Percentiles rank a stretch among this genome's conserved stretches.
phyloP scores from a whole-genome alignment of 2,329 filamentous ascomycete species.

The Aspergillus sclerotialis region DNA sequence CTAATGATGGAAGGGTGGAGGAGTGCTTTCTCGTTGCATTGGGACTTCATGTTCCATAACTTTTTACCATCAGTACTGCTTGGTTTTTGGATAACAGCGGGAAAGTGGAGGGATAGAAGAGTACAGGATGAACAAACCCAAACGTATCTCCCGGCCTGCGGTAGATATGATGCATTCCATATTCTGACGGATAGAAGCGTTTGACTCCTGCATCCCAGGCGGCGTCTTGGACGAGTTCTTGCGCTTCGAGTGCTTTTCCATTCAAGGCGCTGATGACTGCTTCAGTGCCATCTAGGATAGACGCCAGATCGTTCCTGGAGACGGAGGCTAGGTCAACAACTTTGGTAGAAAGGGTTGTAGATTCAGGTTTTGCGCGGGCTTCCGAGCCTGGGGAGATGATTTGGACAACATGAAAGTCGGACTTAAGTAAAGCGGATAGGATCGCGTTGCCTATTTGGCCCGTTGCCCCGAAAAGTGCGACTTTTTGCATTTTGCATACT shows the following conservation, averaged over 20 bases:
- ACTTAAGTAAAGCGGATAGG: constrained; percentile 2
- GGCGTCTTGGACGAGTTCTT: constrained; percentile 17
- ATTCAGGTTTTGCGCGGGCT: background rate
- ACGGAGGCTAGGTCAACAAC: constrained; percentile 8
- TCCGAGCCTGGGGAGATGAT: background rate
- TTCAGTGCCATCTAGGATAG: constrained; percentile 13
- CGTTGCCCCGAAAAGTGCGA: constrained; percentile 7
- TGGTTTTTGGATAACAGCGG: background rate
- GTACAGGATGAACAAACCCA: constrained; percentile 16
- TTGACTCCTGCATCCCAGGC: constrained; percentile 18
- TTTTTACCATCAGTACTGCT: background rate
- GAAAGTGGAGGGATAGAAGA: background rate
- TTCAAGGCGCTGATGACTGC: constrained; percentile 18
- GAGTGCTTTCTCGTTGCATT: constrained; percentile 10
- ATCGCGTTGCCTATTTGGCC: constrained; percentile 9
- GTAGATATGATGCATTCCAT: constrained; percentile 18
- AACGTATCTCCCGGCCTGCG: constrained; percentile 11
- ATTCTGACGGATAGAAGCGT: constrained; percentile 20
- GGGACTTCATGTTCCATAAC: constrained; percentile 10
- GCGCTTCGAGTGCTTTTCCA: constrained; percentile 11
- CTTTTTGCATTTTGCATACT: constrained; percentile 1
- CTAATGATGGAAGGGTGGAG: constrained; percentile 14
- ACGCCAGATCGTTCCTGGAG: constrained; percentile 6
- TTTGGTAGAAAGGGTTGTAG: background rate
- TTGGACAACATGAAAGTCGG: background rate